Conservation (phyloP, 345 rosid species). For the Excoecaria cochinchinensis region DNA sequence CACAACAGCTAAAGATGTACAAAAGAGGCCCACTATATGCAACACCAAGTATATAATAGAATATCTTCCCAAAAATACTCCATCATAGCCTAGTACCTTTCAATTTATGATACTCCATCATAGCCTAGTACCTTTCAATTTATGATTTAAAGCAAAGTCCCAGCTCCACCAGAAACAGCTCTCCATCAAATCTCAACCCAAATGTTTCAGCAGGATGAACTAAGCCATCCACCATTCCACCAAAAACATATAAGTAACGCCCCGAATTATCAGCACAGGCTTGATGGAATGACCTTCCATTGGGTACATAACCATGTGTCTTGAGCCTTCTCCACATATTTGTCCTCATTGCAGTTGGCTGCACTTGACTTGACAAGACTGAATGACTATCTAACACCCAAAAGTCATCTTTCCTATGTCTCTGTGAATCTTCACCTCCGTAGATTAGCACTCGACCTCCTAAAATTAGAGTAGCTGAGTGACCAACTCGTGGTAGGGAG, state of each 20-base stretch:
- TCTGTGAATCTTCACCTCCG: constrained; percentile 88
- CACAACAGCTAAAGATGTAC: background rate
- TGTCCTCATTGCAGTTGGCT: constrained; percentile 29
- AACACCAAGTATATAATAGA: background rate
- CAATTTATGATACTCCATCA: background rate
- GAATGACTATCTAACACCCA: constrained; percentile 71
- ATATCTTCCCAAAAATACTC: background rate
- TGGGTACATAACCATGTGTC: constrained; percentile 52
- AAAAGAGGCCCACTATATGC: constrained; percentile 8
- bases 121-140: background rate
- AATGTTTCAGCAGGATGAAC: constrained; percentile 49
- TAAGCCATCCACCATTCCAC: constrained; percentile 86
- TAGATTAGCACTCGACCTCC: constrained; percentile 76
- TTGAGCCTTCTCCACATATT: constrained; percentile 65
- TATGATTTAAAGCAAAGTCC: constrained; percentile 39
- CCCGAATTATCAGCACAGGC: constrained; percentile 76
- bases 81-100: background rate
- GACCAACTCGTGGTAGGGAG: constrained; percentile 86
- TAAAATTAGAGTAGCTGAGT: constrained; percentile 68
- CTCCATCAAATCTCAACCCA: constrained; percentile 72
- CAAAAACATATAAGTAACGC: constrained; percentile 60
- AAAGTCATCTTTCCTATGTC: constrained; percentile 81
- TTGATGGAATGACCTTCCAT: constrained; percentile 72
- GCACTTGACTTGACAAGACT: constrained; percentile 40
- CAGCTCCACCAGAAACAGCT: constrained; percentile 68